Evolutionary conservation across 192 early-diverging fungal genomes (phyloP), one percentile per base, ranked within the genome.

Genomic region (Rhizoclosmatium sp.): DNA sequence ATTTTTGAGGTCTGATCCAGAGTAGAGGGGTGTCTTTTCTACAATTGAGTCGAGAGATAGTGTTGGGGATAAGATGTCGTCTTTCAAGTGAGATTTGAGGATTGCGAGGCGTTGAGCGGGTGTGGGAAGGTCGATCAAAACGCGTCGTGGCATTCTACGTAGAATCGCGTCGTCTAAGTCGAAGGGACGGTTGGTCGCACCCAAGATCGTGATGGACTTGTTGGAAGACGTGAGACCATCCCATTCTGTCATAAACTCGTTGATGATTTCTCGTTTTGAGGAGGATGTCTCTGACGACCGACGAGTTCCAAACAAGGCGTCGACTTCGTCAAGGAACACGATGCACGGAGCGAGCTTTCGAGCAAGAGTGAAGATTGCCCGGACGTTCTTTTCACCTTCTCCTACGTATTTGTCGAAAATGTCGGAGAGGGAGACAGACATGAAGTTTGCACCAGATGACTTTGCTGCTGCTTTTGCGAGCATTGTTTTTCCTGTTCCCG

Each of bases 341-440:
- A 99, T 96, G 83, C 97, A 99, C 2, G 97, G 97, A 12, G 93
- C 87, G 1, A 97, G 81, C 78, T 96, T 96, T 41, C 97, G 80
- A 2, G 97, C 97, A 40, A 98, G 85, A 42, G 94, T 93, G 78
- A 99, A 99, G 44, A 99, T 87, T 0, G 95, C 97, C 66, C 93
- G 86, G 7, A 97, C 97, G 71, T 96, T 95, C 87, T 99, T 99
- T 80, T 99, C 97, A 21, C 96, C 95, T 82, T 99, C 96, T 21
- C 97, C 97, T 31, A 97, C 70, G 82, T 95, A 99, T 85, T 99
- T 98, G 84, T 99, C 98, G 41, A 95, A 96, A 71, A 99, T 84
- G 41, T 97, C 96, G 1, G 94, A 95, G 23, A 98, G 88, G 65
- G 96, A 94, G 80, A 99, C 88, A 79, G 93, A 95, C 85, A 99